Base-by-base conservation (phyloP, 1,139 yeast genomes). In the Kodamaea plutei region DNA sequence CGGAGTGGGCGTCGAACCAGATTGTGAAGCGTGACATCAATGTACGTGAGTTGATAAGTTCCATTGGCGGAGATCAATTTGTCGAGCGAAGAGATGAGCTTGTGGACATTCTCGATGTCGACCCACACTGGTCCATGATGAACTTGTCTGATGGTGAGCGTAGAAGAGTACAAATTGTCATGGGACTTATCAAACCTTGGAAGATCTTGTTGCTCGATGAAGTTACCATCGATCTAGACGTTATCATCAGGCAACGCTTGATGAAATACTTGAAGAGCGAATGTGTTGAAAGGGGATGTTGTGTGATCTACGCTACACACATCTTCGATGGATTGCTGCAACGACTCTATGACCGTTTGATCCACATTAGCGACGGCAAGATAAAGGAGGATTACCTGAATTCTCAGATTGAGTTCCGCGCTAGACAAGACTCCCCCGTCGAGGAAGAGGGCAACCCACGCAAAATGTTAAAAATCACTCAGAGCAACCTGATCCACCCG, bases 1-100 rank as follows among this genome's bases (percentile, higher is more conserved):
- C 97, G 0, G 98, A 91, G 54, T 91, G 98, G 98, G 96, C 96
- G 6, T 76, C 84, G 32, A 91, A 88, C 58, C 85, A 89, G 13
- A 79, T 88, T 29, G 93, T 89, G 3, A 79, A 89, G 47, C 68
- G 96, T 42, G 98, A 91, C 53, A 84, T 91, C 36, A 87, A 94
- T 0, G 96, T 91, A 6, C 70, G 79, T 16, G 74, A 84, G 26
- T 64, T 91, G 39, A 71, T 91, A 26, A 72, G 82, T 12, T 81
- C 94, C 13, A 76, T 91, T 38, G 98, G 98, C 0, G 95, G 95
- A 6, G 80, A 78, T 29, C 63, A 63, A 9, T 85, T 61, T 49
- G 69, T 77, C 0, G 91, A 82, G 18, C 71, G 97, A 47, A 69
- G 96, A 33, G 91, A 88, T 47, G 64, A 69, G 44, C 69, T 91